phyloP scores from a whole-genome alignment of 2,329 filamentous ascomycete genomes.

The Xylaria sp. region DNA sequence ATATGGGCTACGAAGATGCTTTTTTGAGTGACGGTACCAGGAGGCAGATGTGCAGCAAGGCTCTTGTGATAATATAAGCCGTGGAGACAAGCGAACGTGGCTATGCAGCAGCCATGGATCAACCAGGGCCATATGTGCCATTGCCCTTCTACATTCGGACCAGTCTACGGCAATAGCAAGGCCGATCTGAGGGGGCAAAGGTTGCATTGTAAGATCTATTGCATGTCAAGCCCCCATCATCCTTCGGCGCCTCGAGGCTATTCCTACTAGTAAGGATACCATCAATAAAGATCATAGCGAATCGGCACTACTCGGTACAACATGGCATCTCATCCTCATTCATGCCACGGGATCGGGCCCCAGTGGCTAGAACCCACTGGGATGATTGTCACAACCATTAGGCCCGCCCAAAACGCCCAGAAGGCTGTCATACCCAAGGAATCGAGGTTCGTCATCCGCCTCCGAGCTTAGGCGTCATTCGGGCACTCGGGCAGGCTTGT shows the following conservation, averaged over 20 bases:
- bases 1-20: constrained; percentile 11
- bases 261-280: constrained; percentile 6
- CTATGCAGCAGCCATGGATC: constrained; percentile 25
- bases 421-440: constrained; percentile 18
- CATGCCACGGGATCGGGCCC: constrained; percentile 23
- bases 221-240: constrained; percentile 9
- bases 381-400: constrained; percentile 18
- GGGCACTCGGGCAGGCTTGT: background rate
- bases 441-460: constrained; percentile 11
- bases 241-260: constrained; percentile 2
- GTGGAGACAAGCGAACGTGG: constrained; percentile 25
- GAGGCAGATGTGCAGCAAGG: background rate
- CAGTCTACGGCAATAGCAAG: constrained; percentile 19
- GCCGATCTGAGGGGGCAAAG: constrained; percentile 21
- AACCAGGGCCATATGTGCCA: constrained; percentile 17
- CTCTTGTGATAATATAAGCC: constrained; percentile 6
- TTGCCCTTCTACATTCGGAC: constrained; percentile 21
- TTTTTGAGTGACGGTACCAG: too few relatives aligned
- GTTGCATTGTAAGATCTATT: constrained; percentile 30
- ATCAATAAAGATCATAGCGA: constrained; percentile 10
- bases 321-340: constrained; percentile 25
- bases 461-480: constrained; percentile 22
- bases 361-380: constrained; percentile 7
- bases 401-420: constrained; percentile 22
- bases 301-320: constrained; percentile 17